Percentiles rank a stretch among this genome's conserved stretches.
Evolutionary conservation across 2,329 filamentous ascomycete species (phyloP).

Genomic region (Ophiostoma sp.): DNA sequence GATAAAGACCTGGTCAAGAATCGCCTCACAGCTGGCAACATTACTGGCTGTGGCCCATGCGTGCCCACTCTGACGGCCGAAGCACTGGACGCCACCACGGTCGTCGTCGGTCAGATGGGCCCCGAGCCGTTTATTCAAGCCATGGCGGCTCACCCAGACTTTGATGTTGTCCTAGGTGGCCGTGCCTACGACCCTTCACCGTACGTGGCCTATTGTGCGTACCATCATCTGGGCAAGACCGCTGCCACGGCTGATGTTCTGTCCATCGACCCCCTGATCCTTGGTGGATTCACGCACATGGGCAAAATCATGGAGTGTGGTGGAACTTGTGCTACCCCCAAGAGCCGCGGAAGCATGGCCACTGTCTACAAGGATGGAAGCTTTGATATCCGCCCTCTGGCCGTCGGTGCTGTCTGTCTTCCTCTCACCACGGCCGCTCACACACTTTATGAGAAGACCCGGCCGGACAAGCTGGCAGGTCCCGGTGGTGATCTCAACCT

Average conservation of each 20-base stretch:
- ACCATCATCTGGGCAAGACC: conserved; percentile 25
- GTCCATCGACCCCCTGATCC: neutral
- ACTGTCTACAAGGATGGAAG: conserved; percentile 42
- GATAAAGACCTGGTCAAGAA: neutral
- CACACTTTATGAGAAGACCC: conserved; percentile 55
- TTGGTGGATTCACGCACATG: conserved; percentile 50
- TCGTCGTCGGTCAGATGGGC: conserved; percentile 32
- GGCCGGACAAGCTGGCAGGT: conserved; percentile 51
- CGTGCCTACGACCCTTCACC: conserved; percentile 45
- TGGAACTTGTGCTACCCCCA: conserved; percentile 49
- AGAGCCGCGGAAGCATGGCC: conserved; percentile 44
- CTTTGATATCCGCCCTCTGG: conserved; percentile 50
- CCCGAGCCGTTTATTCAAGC: conserved; percentile 32
- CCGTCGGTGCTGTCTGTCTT: conserved; percentile 45
- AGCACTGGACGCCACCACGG: neutral
- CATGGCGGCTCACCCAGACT: conserved; percentile 39
- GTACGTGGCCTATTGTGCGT: conserved; percentile 40
- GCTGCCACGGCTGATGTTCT: neutral
- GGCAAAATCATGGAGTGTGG: conserved; percentile 59
- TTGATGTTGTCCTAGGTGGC: conserved; percentile 51
- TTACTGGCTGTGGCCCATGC: neutral
- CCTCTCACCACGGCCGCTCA: conserved; percentile 53
- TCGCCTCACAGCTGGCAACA: neutral
- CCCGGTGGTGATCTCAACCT: conserved; percentile 52
- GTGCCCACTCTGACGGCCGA: neutral